Evolutionary conservation across 768 basidiomycete species (phyloP), one percentile per base, ranked within the genome.

Genomic region (Suillus weaverae): DNA sequence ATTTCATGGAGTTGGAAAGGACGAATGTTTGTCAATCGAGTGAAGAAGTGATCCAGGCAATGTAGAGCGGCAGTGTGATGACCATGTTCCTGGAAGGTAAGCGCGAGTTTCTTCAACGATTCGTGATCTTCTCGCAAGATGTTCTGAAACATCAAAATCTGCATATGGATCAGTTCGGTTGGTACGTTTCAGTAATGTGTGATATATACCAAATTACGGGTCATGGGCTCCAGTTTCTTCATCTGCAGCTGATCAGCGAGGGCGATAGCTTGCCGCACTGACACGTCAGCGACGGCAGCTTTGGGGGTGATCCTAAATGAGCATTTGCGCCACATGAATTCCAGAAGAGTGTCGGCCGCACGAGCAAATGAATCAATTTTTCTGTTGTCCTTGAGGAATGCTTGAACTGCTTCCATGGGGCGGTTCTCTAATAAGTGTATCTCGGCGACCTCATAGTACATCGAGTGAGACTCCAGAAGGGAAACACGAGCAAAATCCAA

Each of bases 401-500:
- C 70, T n/a, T 70, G 73, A 8, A 87, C 81, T 0, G 87, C 88
- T 14, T 84, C 80, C 0, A 79, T 36, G 0, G 70, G 72, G 1
- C 82, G 79, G 14, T 84, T 85, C 66, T 86, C 83, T 0, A 73
- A 71, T 7, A 85, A 63, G 68, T 85, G 81, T 30, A 87, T 68
- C n/a, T 83, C 78, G 0, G 86, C 86, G 0, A 88, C 88, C 35
- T 88, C 84, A 1, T 68, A 61, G 55, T 73, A 78, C 65, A 78
- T 77, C 13, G 79, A 82, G 8, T 81, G 76, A 5, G 74, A 72
- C 35, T 79, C 77, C 14, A 88, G 75, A 11, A 89, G 67, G 0
- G 74, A 71, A 0, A 82, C 81, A 8, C 79, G 84, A 6, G 84
- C 81, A 18, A 78, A 61, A 65, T 86, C 83, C 9, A 90, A 73